Percentiles rank a stretch among this genome's conserved stretches.
Evolutionary conservation across 2,329 filamentous ascomycete species (phyloP).

Genomic region (Penicillium occitanis): DNA sequence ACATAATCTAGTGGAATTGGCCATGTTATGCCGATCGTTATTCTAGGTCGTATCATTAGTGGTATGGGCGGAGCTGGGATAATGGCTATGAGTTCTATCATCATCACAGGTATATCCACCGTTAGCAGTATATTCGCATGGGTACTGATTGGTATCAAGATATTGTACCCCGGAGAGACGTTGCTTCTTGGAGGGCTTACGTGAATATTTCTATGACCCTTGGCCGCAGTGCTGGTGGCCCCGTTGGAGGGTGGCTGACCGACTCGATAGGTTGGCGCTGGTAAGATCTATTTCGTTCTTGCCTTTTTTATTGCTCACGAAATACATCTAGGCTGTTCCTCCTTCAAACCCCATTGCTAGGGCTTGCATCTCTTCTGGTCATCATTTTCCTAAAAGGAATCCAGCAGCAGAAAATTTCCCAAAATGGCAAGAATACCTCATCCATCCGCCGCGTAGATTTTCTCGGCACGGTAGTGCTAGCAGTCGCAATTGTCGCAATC

Average conservation of each 20-base stretch:
- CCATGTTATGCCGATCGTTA: constrained; percentile 40
- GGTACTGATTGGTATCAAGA: constrained; percentile 31
- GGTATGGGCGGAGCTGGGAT: constrained; percentile 49
- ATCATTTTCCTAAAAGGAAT: constrained; percentile 38
- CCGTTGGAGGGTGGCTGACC: constrained; percentile 60
- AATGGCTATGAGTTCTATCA: constrained; percentile 47
- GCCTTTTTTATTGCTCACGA: background rate
- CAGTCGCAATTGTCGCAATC: constrained; percentile 44
- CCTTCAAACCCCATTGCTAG: constrained; percentile 55
- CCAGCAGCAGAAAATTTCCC: background rate
- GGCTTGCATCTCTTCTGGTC: constrained; percentile 53
- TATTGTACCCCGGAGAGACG: constrained; percentile 50
- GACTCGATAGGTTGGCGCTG: constrained; percentile 67
- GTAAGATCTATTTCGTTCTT: constrained; percentile 36
- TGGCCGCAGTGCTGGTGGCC: constrained; percentile 53
- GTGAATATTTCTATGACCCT: constrained; percentile 54
- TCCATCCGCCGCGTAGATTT: constrained; percentile 55
- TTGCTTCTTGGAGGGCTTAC: constrained; percentile 52
- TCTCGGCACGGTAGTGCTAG: constrained; percentile 52
- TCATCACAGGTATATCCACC: constrained; percentile 40
- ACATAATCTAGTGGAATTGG: constrained; percentile 36
- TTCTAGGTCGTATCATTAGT: constrained; percentile 43
- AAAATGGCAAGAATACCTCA: background rate
- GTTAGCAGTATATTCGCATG: background rate
- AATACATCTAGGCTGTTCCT: constrained; percentile 52